phyloP scores from a whole-genome alignment of 768 basidiomycete genomes.

The Coprinellus micaceus region DNA sequence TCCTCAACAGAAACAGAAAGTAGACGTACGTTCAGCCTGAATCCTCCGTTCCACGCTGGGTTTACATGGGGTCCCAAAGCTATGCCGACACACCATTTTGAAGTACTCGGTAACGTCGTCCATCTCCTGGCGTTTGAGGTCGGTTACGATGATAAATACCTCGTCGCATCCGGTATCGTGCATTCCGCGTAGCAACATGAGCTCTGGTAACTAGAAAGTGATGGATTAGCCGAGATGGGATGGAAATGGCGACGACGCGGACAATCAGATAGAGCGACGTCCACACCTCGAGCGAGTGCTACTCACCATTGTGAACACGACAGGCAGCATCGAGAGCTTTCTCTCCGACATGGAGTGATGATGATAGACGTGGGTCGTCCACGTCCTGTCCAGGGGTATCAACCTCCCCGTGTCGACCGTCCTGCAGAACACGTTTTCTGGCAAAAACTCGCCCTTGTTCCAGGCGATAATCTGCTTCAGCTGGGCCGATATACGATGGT shows the following conservation, averaged over 20 bases:
- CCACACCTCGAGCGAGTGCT: slow-evolving; percentile 1
- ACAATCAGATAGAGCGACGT: slow-evolving; percentile 1
- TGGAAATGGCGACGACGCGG: neutral
- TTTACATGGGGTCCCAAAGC: slow-evolving; percentile 61
- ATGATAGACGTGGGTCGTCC: slow-evolving; percentile 79
- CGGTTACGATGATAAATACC: slow-evolving; percentile 74
- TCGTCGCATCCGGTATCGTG: slow-evolving; percentile 78
- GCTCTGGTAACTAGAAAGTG: slow-evolving; percentile 59
- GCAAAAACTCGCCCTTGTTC: slow-evolving; percentile 73
- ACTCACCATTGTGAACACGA: slow-evolving; percentile 75
- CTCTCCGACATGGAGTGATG: slow-evolving; percentile 73
- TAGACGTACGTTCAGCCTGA: slow-evolving; percentile 64
- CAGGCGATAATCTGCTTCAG: slow-evolving; percentile 51
- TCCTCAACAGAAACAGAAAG: too few species aligned
- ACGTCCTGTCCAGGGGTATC: slow-evolving; percentile 77
- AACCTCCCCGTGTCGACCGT: slow-evolving; percentile 75
- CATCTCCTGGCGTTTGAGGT: slow-evolving; percentile 77
- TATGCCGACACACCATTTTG: slow-evolving; percentile 64
- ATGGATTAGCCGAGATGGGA: neutral
- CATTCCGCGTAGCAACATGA: slow-evolving; percentile 79
- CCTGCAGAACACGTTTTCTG: slow-evolving; percentile 76
- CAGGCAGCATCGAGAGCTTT: slow-evolving; percentile 73
- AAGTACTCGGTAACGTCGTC: slow-evolving; percentile 78
- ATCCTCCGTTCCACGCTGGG: slow-evolving; percentile 65
- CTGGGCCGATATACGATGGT: slow-evolving; percentile 41